A percentile compares a stretch with the other conserved stretches of the same genome.
phyloP scores from a whole-genome alignment of 2,329 filamentous ascomycete species.

The Botrytis medusae region DNA sequence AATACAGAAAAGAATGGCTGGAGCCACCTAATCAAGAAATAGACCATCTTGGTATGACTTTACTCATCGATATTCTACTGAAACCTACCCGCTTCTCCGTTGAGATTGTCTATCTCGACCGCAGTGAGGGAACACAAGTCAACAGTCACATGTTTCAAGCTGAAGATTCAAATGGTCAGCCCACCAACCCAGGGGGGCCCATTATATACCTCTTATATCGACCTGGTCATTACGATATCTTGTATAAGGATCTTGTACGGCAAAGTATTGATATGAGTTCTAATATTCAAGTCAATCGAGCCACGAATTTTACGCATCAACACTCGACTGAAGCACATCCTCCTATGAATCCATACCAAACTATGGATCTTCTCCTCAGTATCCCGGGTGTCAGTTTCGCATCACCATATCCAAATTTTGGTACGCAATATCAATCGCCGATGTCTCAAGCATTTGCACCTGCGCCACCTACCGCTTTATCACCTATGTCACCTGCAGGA shows the following conservation, averaged over 20 bases:
- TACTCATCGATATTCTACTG: constrained; percentile 75
- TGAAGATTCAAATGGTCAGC: constrained; percentile 43
- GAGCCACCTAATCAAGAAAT: constrained; percentile 80
- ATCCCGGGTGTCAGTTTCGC: constrained; percentile 37
- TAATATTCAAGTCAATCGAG: constrained; percentile 55
- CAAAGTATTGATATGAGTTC: constrained; percentile 36
- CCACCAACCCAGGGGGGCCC: constrained; percentile 44
- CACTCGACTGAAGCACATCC: constrained; percentile 44
- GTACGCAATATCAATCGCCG: constrained; percentile 30
- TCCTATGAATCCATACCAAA: constrained; percentile 42
- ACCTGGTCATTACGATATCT: constrained; percentile 89
- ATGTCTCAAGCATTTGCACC: constrained; percentile 34
- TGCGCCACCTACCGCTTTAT: constrained; percentile 34
- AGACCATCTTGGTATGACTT: constrained; percentile 80
- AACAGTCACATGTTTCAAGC: constrained; percentile 53
- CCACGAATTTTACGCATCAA: constrained; percentile 47
- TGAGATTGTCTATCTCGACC: constrained; percentile 88
- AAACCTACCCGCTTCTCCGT: constrained; percentile 76
- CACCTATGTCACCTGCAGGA: constrained; percentile 35
- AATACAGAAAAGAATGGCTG: constrained; percentile 69
- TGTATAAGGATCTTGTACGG: constrained; percentile 62
- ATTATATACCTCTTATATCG: constrained; percentile 62
- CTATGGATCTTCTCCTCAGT: constrained; percentile 31
- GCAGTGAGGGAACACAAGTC: constrained; percentile 74
- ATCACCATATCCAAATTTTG: constrained; percentile 32